A percentile compares a stretch with the other conserved stretches of the same genome.
These are phyloP conservation scores for Sechiopsis laciniata DNA, from an alignment of 306 rosid species.

Conservation along the genomic window DNA sequence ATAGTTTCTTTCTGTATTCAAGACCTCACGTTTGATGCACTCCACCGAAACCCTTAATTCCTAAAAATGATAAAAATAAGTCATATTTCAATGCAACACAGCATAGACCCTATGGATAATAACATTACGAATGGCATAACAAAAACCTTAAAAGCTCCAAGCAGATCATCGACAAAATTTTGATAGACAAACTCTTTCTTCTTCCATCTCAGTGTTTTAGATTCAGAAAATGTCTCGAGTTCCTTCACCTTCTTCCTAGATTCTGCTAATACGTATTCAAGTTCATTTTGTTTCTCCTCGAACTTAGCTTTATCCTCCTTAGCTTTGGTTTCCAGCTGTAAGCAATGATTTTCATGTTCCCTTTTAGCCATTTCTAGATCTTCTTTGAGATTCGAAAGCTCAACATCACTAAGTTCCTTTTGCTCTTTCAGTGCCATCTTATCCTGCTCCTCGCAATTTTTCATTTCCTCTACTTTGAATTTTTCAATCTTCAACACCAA, in stretches of 20 bases:
- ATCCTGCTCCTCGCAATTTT: conserved; percentile 72
- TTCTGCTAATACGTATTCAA: conserved; percentile 45
- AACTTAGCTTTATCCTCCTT: conserved; percentile 50
- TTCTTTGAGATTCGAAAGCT: conserved; percentile 58
- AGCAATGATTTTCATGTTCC: conserved; percentile 47
- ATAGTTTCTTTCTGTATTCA: conserved; percentile 57
- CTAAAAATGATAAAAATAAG: conserved; percentile 36
- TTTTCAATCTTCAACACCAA: conserved; percentile 55
- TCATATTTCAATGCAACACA: neutral
- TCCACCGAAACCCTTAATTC: conserved; percentile 56
- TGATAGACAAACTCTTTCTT: conserved; percentile 61
- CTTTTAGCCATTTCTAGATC: conserved; percentile 55
- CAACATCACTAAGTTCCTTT: conserved; percentile 46
- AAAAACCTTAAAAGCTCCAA: conserved; percentile 67
- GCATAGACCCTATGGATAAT: neutral
- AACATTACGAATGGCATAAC: conserved; percentile 16
- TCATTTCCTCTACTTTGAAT: conserved; percentile 60
- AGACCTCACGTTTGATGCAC: conserved; percentile 54
- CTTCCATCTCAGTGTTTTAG: conserved; percentile 70
- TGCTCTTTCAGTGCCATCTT: conserved; percentile 55
- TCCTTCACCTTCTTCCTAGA: conserved; percentile 63
- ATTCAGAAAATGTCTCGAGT: conserved; percentile 65
- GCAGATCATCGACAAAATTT: conserved; percentile 43
- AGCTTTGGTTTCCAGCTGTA: conserved; percentile 53
- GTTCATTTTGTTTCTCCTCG: conserved; percentile 56